Evolutionary conservation across 1,284 basidiomycete species (phyloP).

Genomic region (Volvariella volvacea): DNA sequence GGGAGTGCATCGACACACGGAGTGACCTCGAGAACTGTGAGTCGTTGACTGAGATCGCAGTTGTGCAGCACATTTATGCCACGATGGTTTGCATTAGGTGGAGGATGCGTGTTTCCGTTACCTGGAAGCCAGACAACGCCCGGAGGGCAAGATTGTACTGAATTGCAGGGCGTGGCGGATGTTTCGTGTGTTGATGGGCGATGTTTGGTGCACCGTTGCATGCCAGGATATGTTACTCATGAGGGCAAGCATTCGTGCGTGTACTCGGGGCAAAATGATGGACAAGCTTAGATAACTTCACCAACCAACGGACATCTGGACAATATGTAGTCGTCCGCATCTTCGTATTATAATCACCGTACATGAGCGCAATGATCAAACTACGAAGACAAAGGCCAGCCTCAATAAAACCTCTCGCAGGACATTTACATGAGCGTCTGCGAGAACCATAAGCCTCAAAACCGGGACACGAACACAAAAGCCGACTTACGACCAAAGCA

Average conservation of each 20-base stretch:
- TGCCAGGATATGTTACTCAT: slow-evolving; percentile 31
- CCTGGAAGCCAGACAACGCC: slow-evolving; percentile 15
- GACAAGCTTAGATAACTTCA: not conserved
- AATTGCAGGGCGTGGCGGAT: slow-evolving; percentile 39
- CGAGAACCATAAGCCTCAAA: not conserved
- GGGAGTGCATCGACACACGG: slow-evolving; percentile 42
- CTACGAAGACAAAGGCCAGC: no score
- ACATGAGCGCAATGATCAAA: no score
- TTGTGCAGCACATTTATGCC: no score
- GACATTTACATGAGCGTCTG: not conserved
- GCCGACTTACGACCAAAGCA: not conserved
- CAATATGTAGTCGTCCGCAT: not conserved
- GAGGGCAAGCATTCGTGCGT: slow-evolving; percentile 20
- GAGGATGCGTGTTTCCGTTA: slow-evolving; percentile 39
- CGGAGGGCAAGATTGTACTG: slow-evolving; percentile 39
- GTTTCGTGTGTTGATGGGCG: slow-evolving; percentile 39
- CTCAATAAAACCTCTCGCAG: not conserved
- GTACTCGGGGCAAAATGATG: not conserved
- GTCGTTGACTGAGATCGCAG: no score
- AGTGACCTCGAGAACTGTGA: slow-evolving; percentile 50
- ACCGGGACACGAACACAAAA: not conserved
- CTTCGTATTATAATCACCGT: no score
- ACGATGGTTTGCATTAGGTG: slow-evolving; percentile 28
- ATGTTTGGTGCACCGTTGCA: slow-evolving; percentile 41
- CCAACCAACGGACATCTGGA: not conserved